Evolutionary conservation across 148 eudicot genomes (phyloP), one percentile per base, ranked within the genome.

Genomic region (Camellia sinensis): DNA sequence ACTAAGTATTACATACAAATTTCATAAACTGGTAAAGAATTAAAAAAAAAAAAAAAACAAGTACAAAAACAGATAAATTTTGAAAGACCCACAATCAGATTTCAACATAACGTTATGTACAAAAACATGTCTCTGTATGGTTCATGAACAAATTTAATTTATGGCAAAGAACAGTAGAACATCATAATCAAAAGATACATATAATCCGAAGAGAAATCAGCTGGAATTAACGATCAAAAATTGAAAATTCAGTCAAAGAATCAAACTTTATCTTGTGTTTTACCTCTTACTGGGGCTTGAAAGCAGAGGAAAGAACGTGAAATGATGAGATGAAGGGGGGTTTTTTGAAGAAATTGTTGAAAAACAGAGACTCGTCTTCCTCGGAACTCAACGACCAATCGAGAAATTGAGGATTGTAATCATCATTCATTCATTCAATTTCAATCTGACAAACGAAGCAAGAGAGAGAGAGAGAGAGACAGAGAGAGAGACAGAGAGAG

Each of bases 401-500:
- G 3, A 14, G 50, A 19, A 19, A 70, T 29, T 4, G 40, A 19
- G 40, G 40, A 19, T 46, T 46, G 37, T 29, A 29, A 8, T n/a
- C 37, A 70, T 70, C 74, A 46, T 70, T 70, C 74, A 70, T 70
- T 37, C 48, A 70, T 46, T 70, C 74, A 70, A 48, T 7, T 48
- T 1, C 1, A 29, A 29, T 29, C 37, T 29, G 37, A 29, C 37
- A 0, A 29, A 29, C 37, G 37, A 29, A 6, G 7, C 5, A 0
- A 29, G 69, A 67, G 50, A 5, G 71, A 13, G 71, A 13, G 19
- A 67, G 71, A 67, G 48, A 40, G 71, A 67, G 71, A 67, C 46
- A 67, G 46, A 40, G 70, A 67, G 70, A 67, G 70, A 67, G 70
- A 69, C 53, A 69, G 53, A 8, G 54, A 67, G 19, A 29, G 44